Conservation (phyloP, 169 alveolate species). For the Hepatocystis sp. region DNA sequence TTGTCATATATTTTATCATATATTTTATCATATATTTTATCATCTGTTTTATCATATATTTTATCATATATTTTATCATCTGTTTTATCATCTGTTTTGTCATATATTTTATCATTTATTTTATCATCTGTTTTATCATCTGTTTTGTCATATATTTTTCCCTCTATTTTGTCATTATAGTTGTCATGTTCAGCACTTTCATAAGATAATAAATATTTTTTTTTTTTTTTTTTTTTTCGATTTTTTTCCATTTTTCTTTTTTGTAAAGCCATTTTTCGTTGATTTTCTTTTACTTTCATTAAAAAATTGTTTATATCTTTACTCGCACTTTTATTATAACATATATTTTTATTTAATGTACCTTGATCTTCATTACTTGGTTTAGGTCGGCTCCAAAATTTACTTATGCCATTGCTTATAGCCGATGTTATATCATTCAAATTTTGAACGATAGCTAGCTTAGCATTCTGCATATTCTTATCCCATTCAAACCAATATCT, state of each 20-base stretch:
- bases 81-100: too few relatives aligned
- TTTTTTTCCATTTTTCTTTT: constrained; percentile 40
- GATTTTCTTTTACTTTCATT: constrained; percentile 74
- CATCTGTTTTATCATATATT: too few relatives aligned
- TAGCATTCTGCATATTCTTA: constrained; percentile 85
- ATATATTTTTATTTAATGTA: constrained; percentile 45
- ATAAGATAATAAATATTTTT: background rate
- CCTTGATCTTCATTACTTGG: constrained; percentile 76
- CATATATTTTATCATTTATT: too few relatives aligned
- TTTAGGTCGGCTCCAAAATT: constrained; percentile 75
- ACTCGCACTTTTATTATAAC: constrained; percentile 76
- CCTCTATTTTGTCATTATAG: too few relatives aligned
- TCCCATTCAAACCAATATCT: constrained; percentile 91
- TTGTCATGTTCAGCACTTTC: too few relatives aligned
- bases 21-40: too few relatives aligned
- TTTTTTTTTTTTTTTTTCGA: background rate
- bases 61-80: too few relatives aligned
- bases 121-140: too few relatives aligned
- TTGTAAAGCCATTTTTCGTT: constrained; percentile 72
- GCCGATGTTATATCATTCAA: constrained; percentile 82
- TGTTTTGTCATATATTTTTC: too few relatives aligned
- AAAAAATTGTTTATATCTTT: constrained; percentile 78
- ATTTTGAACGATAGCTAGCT: constrained; percentile 78
- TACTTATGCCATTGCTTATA: constrained; percentile 77
- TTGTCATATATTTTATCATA: too few relatives aligned